Conservation (phyloP, 2,329 filamentous ascomycete species). For the Beauveria pseudobassiana region DNA sequence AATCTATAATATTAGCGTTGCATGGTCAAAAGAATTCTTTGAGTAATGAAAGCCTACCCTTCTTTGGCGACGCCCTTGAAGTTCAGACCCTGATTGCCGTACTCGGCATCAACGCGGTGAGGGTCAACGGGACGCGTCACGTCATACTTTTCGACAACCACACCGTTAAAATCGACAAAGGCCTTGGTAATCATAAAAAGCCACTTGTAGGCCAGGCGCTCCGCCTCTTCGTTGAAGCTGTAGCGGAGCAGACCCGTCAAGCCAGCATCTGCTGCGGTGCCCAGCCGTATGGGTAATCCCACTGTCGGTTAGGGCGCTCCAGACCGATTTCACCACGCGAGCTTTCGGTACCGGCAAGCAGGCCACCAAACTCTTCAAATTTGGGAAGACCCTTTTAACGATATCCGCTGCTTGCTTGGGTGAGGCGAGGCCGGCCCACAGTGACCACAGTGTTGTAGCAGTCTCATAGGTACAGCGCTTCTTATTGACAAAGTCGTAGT, state of each 20-base stretch:
- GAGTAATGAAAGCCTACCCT: slow-evolving; percentile 57
- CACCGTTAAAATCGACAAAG: slow-evolving; percentile 96
- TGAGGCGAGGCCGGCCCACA: slow-evolving; percentile 87
- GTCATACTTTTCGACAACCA: slow-evolving; percentile 98
- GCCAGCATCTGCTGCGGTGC: slow-evolving; percentile 97
- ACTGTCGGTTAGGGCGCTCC: slow-evolving; percentile 87
- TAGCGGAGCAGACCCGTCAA: slow-evolving; percentile 88
- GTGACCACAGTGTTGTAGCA: slow-evolving; percentile 92
- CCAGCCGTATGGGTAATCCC: slow-evolving; percentile 98
- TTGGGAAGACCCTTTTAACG: slow-evolving; percentile 75
- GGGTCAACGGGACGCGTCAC: slow-evolving; percentile 85
- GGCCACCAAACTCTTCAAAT: slow-evolving; percentile 80
- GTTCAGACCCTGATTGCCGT: slow-evolving; percentile 91
- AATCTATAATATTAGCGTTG: slow-evolving; percentile 51
- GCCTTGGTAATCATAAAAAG: slow-evolving; percentile 97
- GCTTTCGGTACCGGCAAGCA: slow-evolving; percentile 83
- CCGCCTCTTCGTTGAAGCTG: slow-evolving; percentile 82
- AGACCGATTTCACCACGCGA: slow-evolving; percentile 75
- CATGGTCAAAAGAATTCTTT: background rate
- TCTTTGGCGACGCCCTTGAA: slow-evolving; percentile 95
- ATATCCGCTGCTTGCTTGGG: slow-evolving; percentile 80
- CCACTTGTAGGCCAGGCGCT: slow-evolving; percentile 91
- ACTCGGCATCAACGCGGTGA: slow-evolving; percentile 92
- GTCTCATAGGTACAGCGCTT: slow-evolving; percentile 79
- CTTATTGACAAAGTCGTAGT: slow-evolving; percentile 83